Evolutionary conservation across 2,329 filamentous ascomycete species (phyloP).

Genomic region (Neofusicoccum sp.): DNA sequence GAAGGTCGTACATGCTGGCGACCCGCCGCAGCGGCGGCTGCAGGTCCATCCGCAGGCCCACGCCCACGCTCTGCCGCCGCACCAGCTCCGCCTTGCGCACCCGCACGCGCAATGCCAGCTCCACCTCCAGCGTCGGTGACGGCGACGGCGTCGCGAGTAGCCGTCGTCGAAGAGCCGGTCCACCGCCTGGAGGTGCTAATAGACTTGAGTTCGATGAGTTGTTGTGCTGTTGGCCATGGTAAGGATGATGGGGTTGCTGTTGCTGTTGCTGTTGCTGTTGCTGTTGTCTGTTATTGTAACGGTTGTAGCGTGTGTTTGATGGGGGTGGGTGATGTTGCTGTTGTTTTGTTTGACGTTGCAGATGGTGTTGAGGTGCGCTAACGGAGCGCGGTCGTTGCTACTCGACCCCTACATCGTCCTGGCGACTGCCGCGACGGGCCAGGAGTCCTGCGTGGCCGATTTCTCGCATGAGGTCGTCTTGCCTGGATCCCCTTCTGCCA

Average conservation of each 20-base stretch:
- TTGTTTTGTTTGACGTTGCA: background rate
- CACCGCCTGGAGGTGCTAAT: background rate
- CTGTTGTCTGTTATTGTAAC: too few relatives aligned
- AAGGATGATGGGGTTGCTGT: conserved; percentile 10
- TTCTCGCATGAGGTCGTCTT: conserved; percentile 12
- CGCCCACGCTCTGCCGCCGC: conserved; percentile 6
- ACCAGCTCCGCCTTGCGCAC: conserved; percentile 9
- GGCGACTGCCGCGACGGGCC: conserved; percentile 4
- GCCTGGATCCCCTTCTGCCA: background rate
- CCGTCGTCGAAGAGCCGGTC: conserved; percentile 5
- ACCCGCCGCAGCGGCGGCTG: conserved; percentile 10
- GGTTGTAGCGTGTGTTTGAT: conserved; percentile 4
- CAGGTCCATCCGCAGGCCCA: conserved; percentile 10
- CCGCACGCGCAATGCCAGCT: conserved; percentile 1
- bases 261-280: conserved; percentile 1
- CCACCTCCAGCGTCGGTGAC: background rate
- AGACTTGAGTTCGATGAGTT: background rate
- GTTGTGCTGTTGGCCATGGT: background rate
- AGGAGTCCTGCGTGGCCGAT: conserved; percentile 2
- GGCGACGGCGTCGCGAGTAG: background rate
- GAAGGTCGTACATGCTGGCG: conserved; percentile 3
- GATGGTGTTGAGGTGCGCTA: background rate
- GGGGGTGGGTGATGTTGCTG: conserved; percentile 11
- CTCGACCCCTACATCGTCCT: conserved; percentile 7
- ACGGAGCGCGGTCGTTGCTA: conserved; percentile 6